These are phyloP conservation scores for Tricholoma sp. DNA, from an alignment of 768 basidiomycete genomes.

Conservation along the genomic window DNA sequence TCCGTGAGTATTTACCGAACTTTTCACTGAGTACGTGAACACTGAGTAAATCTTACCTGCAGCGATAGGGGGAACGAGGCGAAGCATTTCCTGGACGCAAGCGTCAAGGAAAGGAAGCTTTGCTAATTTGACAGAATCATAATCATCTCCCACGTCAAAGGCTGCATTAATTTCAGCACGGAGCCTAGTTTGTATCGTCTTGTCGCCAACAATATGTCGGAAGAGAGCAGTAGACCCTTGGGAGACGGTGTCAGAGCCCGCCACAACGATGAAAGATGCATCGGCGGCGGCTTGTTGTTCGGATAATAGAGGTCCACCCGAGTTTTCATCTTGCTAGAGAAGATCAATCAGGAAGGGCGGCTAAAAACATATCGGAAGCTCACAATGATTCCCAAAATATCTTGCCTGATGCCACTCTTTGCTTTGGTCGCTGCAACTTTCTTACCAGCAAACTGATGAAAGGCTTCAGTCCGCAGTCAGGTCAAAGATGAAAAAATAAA, in stretches of 20 bases:
- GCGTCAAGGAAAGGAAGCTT: conserved; percentile 4
- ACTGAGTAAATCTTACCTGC: neutral
- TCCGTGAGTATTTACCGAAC: neutral
- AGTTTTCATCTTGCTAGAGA: conserved; percentile 7
- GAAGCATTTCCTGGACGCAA: neutral
- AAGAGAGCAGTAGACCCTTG: conserved; percentile 3
- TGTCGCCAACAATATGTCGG: conserved; percentile 2
- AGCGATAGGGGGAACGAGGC: neutral
- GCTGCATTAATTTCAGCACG: conserved; percentile 1
- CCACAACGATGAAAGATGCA: conserved; percentile 7
- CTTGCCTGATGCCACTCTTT: neutral
- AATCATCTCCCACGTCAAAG: conserved; percentile 4
- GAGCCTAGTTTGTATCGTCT: neutral
- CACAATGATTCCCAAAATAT: conserved; percentile 6
- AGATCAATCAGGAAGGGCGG: neutral
- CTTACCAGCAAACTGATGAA: neutral
- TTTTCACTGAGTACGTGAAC: neutral
- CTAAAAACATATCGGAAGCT: neutral
- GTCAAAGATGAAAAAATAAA: neutral
- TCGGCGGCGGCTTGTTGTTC: conserved; percentile 2
- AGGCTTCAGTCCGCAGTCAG: neutral
- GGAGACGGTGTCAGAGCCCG: conserved; percentile 3
- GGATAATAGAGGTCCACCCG: conserved; percentile 1
- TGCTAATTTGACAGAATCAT: neutral
- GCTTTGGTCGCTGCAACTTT: neutral